Base-by-base conservation (phyloP, 257 asterid genomes). In the Henckelia pumila region DNA sequence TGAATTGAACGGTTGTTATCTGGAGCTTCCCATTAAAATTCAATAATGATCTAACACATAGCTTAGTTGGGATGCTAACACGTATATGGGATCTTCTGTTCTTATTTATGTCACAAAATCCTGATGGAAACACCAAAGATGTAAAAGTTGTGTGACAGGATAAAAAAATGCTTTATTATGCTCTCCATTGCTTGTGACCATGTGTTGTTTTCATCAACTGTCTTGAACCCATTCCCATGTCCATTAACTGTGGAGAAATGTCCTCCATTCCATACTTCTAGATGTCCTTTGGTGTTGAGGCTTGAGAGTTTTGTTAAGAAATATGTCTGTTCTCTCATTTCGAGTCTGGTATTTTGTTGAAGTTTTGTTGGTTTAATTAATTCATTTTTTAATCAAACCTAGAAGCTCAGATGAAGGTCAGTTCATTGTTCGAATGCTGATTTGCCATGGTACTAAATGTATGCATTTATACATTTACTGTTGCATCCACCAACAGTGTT, bases 171-270 rank as follows among this genome's bases (percentile, higher is more conserved):
- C n/a, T n/a, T n/a, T n/a, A n/a, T n/a, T n/a, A n/a, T n/a, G n/a
- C n/a, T 40, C n/a, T 11, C 3, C 5, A 40, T 11, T 78, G 8
- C n/a, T 25, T 16, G 24, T 19, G 30, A 30, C 30, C 56, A 4
- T 69, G 56, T 57, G 30, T 66, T 19, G 55, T 62, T 71, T 53
- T 61, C 67, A 60, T 49, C 65, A 17, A 26, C 32, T 49, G 37
- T 64, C 44, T 63, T 33, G 63, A n/a, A n/a, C n/a, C 44, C 50
- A 3, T 40, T 28, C 3, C 13, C 33, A 26, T 23, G 64, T 26
- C 53, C 55, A 47, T 23, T 7, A 32, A 44, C 5, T 49, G 19
- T 24, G 8, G 69, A 28, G 17, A 5, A 8, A 21, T n/a, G 49
- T 61, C 24, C 2, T 26, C 14, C 25, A 29, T 10, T 13, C 16